Percentiles rank a stretch among this genome's conserved stretches.
These are phyloP conservation scores for Candida bentonensis DNA, from an alignment of 805 yeast genomes.

Conservation along the genomic window DNA sequence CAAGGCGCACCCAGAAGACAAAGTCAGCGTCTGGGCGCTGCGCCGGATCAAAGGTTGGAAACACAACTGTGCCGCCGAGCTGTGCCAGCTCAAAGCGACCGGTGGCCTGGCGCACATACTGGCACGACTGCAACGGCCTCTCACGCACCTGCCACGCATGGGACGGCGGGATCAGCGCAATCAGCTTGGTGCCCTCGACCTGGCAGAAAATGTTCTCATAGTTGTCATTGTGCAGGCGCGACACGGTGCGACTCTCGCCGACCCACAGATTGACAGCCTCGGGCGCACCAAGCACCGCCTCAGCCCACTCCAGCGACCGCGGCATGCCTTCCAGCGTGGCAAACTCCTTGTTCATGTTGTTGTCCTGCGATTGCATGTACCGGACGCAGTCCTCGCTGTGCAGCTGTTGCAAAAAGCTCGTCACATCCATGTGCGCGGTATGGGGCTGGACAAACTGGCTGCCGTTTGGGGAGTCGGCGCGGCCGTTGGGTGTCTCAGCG, in stretches of 20 bases:
- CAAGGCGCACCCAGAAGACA: conserved; percentile 17
- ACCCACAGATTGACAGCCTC: conserved; percentile 28
- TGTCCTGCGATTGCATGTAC: conserved; percentile 27
- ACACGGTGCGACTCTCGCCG: conserved; percentile 19
- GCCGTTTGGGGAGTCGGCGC: conserved; percentile 25
- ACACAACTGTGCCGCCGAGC: conserved; percentile 12
- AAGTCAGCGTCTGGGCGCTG: background rate
- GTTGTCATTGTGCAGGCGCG: conserved; percentile 23
- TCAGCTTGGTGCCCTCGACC: conserved; percentile 20
- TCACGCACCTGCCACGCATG: conserved; percentile 19
- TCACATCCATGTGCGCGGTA: conserved; percentile 11
- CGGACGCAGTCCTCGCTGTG: conserved; percentile 8
- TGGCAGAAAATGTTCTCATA: conserved; percentile 26
- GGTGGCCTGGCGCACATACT: conserved; percentile 12
- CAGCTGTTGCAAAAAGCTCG: conserved; percentile 13
- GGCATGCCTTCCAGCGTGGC: conserved; percentile 9
- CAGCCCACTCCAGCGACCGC: conserved; percentile 9
- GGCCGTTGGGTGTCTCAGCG: conserved; percentile 23
- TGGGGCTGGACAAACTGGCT: conserved; percentile 21
- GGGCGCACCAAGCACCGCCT: conserved; percentile 15
- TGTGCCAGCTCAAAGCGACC: conserved; percentile 10
- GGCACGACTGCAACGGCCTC: conserved; percentile 16
- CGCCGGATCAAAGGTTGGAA: conserved; percentile 22
- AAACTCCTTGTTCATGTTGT: conserved; percentile 19
- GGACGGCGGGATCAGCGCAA: conserved; percentile 24